These are phyloP conservation scores for Suillus weaverae DNA, from an alignment of 768 basidiomycete genomes.

Conservation along the genomic window DNA sequence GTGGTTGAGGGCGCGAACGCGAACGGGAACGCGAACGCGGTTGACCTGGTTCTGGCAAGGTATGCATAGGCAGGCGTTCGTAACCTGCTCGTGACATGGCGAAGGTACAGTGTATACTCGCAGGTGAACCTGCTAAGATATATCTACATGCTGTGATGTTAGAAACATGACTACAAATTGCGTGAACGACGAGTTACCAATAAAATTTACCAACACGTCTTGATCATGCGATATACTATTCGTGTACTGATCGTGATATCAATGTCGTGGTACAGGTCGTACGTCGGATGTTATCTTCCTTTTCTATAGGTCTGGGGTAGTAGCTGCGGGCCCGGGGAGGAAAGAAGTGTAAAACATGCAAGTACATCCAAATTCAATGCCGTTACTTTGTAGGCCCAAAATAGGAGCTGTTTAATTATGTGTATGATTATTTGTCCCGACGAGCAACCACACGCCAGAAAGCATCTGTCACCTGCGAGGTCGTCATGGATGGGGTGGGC, in stretches of 20 bases:
- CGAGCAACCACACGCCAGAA: too few relatives aligned
- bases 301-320: background rate
- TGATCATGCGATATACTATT: background rate
- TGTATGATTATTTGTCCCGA: background rate
- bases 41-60: slow-evolving; percentile 33
- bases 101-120: background rate
- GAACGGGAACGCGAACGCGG: slow-evolving; percentile 25
- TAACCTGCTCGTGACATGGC: slow-evolving; percentile 42
- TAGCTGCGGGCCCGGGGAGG: too few relatives aligned
- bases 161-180: background rate
- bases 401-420: background rate
- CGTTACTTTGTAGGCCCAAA: background rate
- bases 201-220: background rate
- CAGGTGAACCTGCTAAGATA: background rate
- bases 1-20: slow-evolving; percentile 16
- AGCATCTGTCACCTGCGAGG: background rate
- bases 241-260: background rate
- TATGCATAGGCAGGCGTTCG: slow-evolving; percentile 54
- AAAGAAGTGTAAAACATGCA: background rate
- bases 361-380: background rate
- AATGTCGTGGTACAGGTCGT: background rate
- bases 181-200: background rate
- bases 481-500: background rate
- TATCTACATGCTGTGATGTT: background rate
- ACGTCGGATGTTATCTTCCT: background rate